Evolutionary conservation across 208 protist genomes (phyloP).

Genomic region (Acanthamoeba quina): DNA sequence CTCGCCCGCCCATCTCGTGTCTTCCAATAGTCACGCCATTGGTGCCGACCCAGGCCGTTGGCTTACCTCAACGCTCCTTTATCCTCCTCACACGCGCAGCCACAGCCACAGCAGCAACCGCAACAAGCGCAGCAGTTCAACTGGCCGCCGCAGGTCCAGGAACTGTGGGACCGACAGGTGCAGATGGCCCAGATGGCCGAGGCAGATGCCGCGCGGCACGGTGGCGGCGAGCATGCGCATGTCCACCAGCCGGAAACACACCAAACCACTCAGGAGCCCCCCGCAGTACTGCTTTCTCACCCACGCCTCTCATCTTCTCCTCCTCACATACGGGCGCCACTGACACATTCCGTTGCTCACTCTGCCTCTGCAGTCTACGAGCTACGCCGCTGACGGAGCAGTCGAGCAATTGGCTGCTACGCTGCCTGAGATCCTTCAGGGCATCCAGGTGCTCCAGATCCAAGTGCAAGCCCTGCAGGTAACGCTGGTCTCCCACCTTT

Average conservation of each 20-base stretch:
- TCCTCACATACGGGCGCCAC: too few relatives aligned
- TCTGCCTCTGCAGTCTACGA: neutral
- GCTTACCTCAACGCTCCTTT: neutral
- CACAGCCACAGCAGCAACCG: neutral
- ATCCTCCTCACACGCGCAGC: neutral
- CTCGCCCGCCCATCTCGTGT: neutral
- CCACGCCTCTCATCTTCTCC: too few relatives aligned
- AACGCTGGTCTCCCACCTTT: neutral
- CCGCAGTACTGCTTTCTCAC: neutral
- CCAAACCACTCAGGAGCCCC: neutral
- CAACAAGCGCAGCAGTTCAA: neutral
- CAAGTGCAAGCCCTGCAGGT: neutral
- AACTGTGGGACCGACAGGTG: neutral
- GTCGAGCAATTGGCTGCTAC: neutral
- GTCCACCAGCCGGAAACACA: neutral
- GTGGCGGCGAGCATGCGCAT: neutral
- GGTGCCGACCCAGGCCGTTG: too few relatives aligned
- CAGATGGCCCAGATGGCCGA: neutral
- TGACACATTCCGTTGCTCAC: neutral
- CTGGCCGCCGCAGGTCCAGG: neutral
- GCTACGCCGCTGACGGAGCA: neutral
- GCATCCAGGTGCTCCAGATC: conserved; percentile 27
- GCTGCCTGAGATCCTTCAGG: neutral
- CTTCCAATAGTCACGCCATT: neutral
- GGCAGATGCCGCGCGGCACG: neutral